Conservation (phyloP, 108 stramenopile genomes). For the Skeletonema costatum region DNA sequence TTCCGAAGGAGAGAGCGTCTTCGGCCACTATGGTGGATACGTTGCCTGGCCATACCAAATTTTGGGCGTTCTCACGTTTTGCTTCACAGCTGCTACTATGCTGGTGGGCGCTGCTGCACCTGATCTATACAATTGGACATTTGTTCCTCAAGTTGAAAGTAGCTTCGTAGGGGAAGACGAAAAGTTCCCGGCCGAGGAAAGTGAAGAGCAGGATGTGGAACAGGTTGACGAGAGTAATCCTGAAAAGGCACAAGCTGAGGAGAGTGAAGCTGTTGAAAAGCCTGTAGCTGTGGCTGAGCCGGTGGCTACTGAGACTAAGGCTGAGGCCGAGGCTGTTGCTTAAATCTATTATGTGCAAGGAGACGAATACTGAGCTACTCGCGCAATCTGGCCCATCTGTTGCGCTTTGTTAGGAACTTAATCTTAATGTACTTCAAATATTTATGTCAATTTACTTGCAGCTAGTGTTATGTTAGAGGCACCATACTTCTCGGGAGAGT, state of each 20-base stretch:
- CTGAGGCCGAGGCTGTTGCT: background rate
- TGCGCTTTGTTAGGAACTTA: too few species aligned
- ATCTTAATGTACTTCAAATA: too few species aligned
- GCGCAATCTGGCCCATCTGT: too few species aligned
- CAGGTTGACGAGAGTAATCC: background rate
- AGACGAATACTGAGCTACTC: too few species aligned
- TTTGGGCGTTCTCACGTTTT: conserved; percentile 45
- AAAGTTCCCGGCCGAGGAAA: background rate
- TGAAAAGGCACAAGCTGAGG: background rate
- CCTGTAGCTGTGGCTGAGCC: background rate
- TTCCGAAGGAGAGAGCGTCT: conserved; percentile 22
- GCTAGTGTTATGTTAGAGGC: too few species aligned
- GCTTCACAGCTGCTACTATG: conserved; percentile 26
- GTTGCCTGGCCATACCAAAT: conserved; percentile 47
- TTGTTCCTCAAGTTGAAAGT: background rate
- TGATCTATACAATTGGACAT: background rate
- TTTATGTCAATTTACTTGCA: too few species aligned
- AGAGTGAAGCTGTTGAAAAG: too few species aligned
- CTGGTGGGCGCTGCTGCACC: conserved; percentile 39
- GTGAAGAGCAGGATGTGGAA: too few species aligned
- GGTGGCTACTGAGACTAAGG: background rate
- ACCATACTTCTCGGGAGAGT: too few species aligned
- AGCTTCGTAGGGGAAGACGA: background rate
- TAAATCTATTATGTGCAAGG: background rate
- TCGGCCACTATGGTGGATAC: conserved; percentile 37